phyloP scores from a whole-genome alignment of 371 early-diverging fungal species.

The Smittium culicis region DNA sequence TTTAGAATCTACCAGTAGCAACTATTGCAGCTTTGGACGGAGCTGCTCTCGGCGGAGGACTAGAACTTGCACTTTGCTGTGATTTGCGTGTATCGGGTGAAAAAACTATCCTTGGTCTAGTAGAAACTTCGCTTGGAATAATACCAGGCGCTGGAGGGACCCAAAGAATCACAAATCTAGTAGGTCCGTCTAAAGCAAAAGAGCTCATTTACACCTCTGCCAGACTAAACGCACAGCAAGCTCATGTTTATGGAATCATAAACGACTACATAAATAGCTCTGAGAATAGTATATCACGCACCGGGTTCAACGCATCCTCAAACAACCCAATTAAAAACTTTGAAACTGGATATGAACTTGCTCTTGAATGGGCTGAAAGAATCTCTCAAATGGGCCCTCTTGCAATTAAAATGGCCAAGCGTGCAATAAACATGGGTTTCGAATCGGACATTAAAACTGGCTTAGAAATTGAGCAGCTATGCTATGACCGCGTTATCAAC shows the following conservation, averaged over 20 bases:
- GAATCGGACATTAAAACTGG: conserved; percentile 76
- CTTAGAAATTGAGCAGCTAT: conserved; percentile 82
- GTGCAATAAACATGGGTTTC: conserved; percentile 66
- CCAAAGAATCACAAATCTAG: conserved; percentile 72
- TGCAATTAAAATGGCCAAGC: conserved; percentile 76
- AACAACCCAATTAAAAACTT: conserved; percentile 9
- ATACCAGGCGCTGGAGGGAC: conserved; percentile 98
- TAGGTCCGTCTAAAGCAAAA: conserved; percentile 79
- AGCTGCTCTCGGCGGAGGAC: conserved; percentile 87
- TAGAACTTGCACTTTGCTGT: conserved; percentile 84
- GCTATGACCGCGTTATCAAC: conserved; percentile 86
- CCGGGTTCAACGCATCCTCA: conserved; percentile 4
- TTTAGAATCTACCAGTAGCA: conserved; percentile 59
- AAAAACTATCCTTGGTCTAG: conserved; percentile 70
- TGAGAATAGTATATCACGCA: no score
- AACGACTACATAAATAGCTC: conserved; percentile 29
- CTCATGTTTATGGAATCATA: conserved; percentile 53
- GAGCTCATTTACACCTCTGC: conserved; percentile 81
- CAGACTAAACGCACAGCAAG: conserved; percentile 47
- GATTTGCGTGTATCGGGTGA: conserved; percentile 79
- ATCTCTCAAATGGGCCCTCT: conserved; percentile 82
- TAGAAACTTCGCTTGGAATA: conserved; percentile 89
- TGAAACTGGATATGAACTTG: conserved; percentile 43
- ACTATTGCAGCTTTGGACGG: conserved; percentile 94
- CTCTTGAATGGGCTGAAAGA: conserved; percentile 61